Base-by-base conservation (phyloP, 352 stramenopile species). In the Phytophthora pluvialis region DNA sequence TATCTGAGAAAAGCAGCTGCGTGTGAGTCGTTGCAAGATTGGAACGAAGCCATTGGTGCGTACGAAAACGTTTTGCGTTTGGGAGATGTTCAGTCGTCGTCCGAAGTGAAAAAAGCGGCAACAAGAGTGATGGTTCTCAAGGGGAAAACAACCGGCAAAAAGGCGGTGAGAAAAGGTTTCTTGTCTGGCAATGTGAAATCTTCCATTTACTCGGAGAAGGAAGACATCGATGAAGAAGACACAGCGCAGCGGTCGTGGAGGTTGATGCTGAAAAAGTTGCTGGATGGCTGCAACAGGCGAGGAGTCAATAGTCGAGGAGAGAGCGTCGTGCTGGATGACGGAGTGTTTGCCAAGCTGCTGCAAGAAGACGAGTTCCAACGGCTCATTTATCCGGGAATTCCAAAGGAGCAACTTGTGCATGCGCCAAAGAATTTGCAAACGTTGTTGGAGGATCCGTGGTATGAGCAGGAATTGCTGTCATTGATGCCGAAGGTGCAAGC, bases 1-100 rank as follows among this genome's bases (percentile, higher is more conserved):
- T 94, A 97, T 72, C 93, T 95, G 65, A 84, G 97, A 40, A 88
- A 95, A 57, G 97, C 90, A 16, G 79, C 88, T 33, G 95, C 95
- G 1, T 88, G 81, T 28, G 80, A 91, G 60, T 72, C 77, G 5
- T 75, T 96, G 36, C 52, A 81, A 36, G 60, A 88, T 25, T 84
- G 57, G 53, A 12, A 54, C 3, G 76, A 93, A 9, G 96, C 97
- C 13, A 50, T 95, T 3, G 67, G 68, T 12, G 82, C 92, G 13
- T 97, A 97, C 61, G 51, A 93, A 43, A 67, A 73, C 28, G 79
- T 96, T n/a, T 57, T 93, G 25, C 44, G 63, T 16, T 72, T 98
- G 5, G 90, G 76, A 72, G 70, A 51, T n/a, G 60, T 46, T 39
- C 47, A 66, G 12, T 48, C 71, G 4, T 52, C 47, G 29, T 28